phyloP scores from a whole-genome alignment of 805 yeast species.

The Clavispora phyllophila region DNA sequence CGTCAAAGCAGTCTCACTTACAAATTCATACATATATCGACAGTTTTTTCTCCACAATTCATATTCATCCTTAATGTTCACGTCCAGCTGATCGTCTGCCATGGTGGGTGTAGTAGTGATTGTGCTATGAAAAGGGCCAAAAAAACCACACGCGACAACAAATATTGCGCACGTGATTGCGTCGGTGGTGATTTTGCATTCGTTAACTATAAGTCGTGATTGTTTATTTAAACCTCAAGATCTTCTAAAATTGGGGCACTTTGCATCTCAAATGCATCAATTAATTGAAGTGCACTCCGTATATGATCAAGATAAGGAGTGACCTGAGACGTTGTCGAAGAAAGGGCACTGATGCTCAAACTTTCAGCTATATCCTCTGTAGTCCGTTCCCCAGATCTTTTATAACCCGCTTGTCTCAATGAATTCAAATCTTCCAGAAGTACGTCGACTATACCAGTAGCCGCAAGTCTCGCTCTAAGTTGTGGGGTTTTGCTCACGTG shows the following conservation, averaged over 20 bases:
- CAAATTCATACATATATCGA: constrained; percentile 77
- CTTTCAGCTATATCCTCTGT: neutral
- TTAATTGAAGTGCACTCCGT: constrained; percentile 34
- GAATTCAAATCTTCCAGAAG: constrained; percentile 21
- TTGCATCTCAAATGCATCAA: constrained; percentile 29
- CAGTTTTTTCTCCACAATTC: constrained; percentile 78
- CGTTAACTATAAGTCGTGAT: neutral
- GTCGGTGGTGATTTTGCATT: neutral
- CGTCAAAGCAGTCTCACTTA: constrained; percentile 69
- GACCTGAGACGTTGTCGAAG: neutral
- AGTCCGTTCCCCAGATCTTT: constrained; percentile 3
- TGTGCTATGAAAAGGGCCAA: neutral
- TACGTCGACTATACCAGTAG: constrained; percentile 27
- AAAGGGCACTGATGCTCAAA: neutral
- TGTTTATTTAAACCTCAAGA: neutral
- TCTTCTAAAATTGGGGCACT: neutral
- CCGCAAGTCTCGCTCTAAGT: constrained; percentile 24
- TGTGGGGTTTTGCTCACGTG: constrained; percentile 24
- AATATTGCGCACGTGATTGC: neutral
- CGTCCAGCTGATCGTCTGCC: constrained; percentile 8
- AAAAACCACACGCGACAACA: neutral
- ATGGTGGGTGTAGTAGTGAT: constrained; percentile 1
- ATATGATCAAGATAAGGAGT: constrained; percentile 34
- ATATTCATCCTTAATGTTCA: constrained; percentile 57
- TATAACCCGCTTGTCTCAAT: constrained; percentile 17